These are phyloP conservation scores for Microstegium vimineum DNA, from an alignment of 176 grass and related monocot genomes.

Conservation along the genomic window DNA sequence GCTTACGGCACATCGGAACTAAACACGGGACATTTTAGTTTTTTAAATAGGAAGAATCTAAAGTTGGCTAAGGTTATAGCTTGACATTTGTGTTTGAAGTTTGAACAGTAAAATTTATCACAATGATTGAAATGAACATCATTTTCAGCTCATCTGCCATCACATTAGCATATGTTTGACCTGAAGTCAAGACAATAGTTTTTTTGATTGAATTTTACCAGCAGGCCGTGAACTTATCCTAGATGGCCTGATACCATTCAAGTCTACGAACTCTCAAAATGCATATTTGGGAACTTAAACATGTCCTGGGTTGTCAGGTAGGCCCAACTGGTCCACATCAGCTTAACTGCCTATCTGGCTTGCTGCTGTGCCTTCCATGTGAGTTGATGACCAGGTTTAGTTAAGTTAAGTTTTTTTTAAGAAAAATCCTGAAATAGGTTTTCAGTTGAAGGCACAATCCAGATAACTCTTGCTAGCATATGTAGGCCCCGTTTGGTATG, in stretches of 20 bases:
- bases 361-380: background rate
- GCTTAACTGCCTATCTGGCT: background rate
- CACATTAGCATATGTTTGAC: background rate
- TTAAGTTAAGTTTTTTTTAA: background rate
- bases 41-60: background rate
- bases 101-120: slow-evolving; percentile 7
- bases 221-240: background rate
- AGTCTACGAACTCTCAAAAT: background rate
- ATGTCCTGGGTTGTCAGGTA: background rate
- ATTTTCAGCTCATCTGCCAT: background rate
- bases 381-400: background rate
- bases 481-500: too few relatives aligned
- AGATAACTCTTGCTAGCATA: background rate
- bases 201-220: background rate
- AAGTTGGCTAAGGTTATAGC: background rate
- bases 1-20: background rate
- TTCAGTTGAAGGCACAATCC: background rate
- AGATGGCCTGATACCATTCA: background rate
- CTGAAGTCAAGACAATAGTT: background rate
- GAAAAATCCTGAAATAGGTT: background rate
- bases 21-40: background rate
- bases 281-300: background rate
- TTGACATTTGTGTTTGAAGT: background rate
- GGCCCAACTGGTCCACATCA: background rate
- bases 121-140: background rate